phyloP scores from a whole-genome alignment of 176 grass and related monocot species.

The Elaeis guineensis region DNA sequence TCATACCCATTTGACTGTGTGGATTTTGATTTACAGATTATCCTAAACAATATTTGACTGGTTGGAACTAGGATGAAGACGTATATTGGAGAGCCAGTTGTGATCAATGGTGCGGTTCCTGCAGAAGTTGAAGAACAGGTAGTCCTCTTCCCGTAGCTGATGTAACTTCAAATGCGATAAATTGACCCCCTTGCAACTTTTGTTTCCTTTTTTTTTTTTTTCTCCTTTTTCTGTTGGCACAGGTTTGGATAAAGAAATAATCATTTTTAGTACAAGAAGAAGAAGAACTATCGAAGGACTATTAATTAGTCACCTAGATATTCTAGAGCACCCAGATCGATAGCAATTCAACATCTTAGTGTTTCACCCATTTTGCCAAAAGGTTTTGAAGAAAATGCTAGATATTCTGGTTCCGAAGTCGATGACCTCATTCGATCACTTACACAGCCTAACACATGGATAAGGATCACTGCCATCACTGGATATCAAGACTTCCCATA shows the following conservation, averaged over 20 bases:
- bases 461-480: constrained; percentile 75
- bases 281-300: constrained; percentile 89
- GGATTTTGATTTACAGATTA: constrained; percentile 38
- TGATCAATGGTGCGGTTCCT: constrained; percentile 89
- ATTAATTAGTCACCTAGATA: constrained; percentile 79
- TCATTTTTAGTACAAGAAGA: constrained; percentile 78
- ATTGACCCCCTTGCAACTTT: not conserved
- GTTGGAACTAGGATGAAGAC: constrained; percentile 73
- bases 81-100: constrained; percentile 88
- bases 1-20: too few species aligned
- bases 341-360: too few species aligned
- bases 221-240: not conserved
- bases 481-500: constrained; percentile 76
- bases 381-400: too few species aligned
- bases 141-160: not conserved
- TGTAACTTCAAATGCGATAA: constrained; percentile 1
- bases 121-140: constrained; percentile 80
- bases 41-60: constrained; percentile 85
- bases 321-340: not conserved
- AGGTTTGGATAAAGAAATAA: constrained; percentile 76
- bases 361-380: too few species aligned
- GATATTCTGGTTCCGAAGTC: too few species aligned
- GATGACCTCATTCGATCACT: not conserved
- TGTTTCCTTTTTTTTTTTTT: constrained; percentile 24
- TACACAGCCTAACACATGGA: constrained; percentile 72